Evolutionary conservation across 2,329 filamentous ascomycete genomes (phyloP).

Genomic region (Epichloe brachyelytri): DNA sequence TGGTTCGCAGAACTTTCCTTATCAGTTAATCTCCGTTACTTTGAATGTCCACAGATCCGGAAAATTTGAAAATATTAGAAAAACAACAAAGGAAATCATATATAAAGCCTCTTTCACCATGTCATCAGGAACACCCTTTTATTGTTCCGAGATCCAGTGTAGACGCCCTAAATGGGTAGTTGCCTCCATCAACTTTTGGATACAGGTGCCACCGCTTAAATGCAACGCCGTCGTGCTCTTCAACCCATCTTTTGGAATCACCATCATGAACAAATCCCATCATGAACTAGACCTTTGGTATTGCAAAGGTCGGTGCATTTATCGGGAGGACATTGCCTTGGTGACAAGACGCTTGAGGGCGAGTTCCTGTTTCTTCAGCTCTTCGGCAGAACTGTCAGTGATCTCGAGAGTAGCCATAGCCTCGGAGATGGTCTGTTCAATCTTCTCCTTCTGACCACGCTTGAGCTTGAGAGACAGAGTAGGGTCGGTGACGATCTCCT

Average conservation of each 20-base stretch:
- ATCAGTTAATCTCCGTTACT: slow-evolving; percentile 12
- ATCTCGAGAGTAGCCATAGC: slow-evolving; percentile 97
- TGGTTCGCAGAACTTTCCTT: slow-evolving; percentile 20
- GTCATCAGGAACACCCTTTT: not conserved
- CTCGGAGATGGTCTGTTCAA: slow-evolving; percentile 90
- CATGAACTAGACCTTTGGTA: not conserved
- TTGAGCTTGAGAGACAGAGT: slow-evolving; percentile 94
- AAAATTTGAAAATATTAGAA: slow-evolving; percentile 7
- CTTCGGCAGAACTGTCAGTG: slow-evolving; percentile 79
- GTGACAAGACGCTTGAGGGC: slow-evolving; percentile 95
- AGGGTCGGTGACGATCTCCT: slow-evolving; percentile 97
- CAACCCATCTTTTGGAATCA: slow-evolving; percentile 3
- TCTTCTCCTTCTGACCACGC: slow-evolving; percentile 99
- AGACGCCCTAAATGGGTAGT: slow-evolving; percentile 2
- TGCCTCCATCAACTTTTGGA: slow-evolving; percentile 3
- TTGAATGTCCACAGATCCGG: slow-evolving; percentile 19
- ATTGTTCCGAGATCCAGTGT: slow-evolving; percentile 2
- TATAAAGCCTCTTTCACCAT: slow-evolving; percentile 3
- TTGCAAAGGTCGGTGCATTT: slow-evolving; percentile 25
- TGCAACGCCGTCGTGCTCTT: slow-evolving; percentile 5
- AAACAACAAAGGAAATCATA: slow-evolving; percentile 9
- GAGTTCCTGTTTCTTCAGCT: slow-evolving; percentile 99
- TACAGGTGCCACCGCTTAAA: slow-evolving; percentile 4
- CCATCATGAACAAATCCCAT: not conserved
- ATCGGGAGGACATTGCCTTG: slow-evolving; percentile 93